Evolutionary conservation across 2,329 filamentous ascomycete genomes (phyloP), one percentile per base, ranked within the genome.

Genomic region (Ophiostoma sp.): DNA sequence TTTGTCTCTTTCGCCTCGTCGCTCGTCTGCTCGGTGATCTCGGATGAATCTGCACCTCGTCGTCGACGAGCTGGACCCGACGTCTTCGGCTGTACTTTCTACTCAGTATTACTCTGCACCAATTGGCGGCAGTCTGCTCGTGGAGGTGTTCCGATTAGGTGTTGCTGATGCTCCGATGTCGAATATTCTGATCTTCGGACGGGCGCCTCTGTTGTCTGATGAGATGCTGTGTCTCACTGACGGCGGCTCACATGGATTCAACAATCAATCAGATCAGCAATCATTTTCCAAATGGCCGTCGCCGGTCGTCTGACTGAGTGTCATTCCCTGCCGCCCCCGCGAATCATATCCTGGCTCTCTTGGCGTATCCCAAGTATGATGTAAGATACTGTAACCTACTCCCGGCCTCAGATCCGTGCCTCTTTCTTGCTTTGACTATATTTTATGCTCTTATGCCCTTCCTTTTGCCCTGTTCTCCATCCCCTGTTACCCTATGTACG

Each of bases 271-370:
- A 57, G 52, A 27, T 27, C 52, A 57, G 3, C 52, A 10, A 57
- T 57, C 52, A 31, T 7, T 11, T 13, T 31, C 23, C 44, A 48
- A 39, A 48, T 48, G 52, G 52, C 11, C 4, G n/a, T 57, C 8
- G 3, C 17, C 23, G 27, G 23, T 54, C 23, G n/a, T 57, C 52
- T 48, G 41, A 17, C 36, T 39, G 44, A 7, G 31, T 23, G 15
- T 1, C 33, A 65, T 65, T 20, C 33, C 31, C 15, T 39, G 62
- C 62, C 62, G 62, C 62, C 33, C 62, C 62, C 62, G 62, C 33
- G 31, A 65, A 65, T 7, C 35, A 20, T 23, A 57, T 57, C 52
- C 52, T 17, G 52, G 52, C 31, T 39, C 11, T 4, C 54, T 60
- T 17, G 54, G 13, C 27, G 54, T 60, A 17, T 48, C 7, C 44